Base-by-base conservation (phyloP, 371 early-diverging fungal genomes). In the Mortierella sp. region DNA sequence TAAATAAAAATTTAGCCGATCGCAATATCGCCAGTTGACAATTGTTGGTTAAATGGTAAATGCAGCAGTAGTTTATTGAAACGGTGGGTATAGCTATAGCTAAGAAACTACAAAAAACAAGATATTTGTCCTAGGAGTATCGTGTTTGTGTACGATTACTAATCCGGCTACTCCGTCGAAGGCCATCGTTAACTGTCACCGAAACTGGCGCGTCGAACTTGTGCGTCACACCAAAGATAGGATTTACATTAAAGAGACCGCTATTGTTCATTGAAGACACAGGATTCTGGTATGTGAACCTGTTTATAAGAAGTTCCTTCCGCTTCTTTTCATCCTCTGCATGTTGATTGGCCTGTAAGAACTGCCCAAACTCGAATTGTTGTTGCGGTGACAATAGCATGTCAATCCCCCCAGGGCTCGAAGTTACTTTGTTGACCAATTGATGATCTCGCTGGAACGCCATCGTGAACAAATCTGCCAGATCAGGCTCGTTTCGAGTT, bases 351-450 rank as follows among this genome's bases (percentile, higher is more conserved):
- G 68, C 64, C 31, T 75, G 75, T 42, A 80, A 34, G 32, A 64
- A 75, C 59, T 75, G 75, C n/a, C 71, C 75, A 65, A 80, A 80
- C 53, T 80, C 81, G 45, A 65, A 64, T 47, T 80, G 75, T 42
- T 80, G 81, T 31, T 80, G 81, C 12, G 75, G 81, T 1, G 75
- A 68, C 57, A 80, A 34, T 10, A 80, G 15, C 75, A 74, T 56
- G 15, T 75, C 75, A 12, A 80, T 67, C 5, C 81, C 81, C 32
- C 79, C 79, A 10, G 77, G 77, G 29, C 68, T 72, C 8, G 68
- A 57, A 2, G 72, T 47, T 19, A 72, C 66, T 56, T 70, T 70
- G n/a, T 37, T 75, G 17, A 80, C 64, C 61, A 80, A 34, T 26
- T 67, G 68, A 28, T 60, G 71, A 22, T 80, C 81, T 45, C 75